Percentiles rank a stretch among this genome's conserved stretches.
Evolutionary conservation across 305 asterid species (phyloP).

Genomic region (Petunia hybrid): DNA sequence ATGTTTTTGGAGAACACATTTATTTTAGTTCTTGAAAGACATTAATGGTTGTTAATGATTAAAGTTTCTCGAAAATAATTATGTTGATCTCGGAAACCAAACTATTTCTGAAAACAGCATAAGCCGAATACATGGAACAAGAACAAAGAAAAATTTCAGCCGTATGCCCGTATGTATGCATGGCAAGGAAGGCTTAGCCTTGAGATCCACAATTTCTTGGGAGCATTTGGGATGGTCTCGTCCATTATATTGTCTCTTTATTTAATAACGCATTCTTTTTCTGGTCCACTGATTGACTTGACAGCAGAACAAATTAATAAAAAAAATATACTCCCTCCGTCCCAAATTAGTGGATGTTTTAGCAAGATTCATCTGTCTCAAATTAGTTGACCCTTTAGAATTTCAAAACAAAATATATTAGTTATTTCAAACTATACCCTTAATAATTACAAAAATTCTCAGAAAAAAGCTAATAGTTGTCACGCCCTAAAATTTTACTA

Average conservation of each 20-base stretch:
- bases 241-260: not conserved
- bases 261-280: too few relatives aligned
- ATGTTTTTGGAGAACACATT: not conserved
- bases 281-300: not conserved
- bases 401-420: too few relatives aligned
- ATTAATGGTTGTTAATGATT: not conserved
- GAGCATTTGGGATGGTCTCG: not conserved
- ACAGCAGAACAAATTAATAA: too few relatives aligned
- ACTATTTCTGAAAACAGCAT: not conserved
- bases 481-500: too few relatives aligned
- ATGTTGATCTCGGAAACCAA: not conserved
- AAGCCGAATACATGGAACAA: not conserved
- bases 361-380: too few relatives aligned
- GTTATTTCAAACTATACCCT: too few relatives aligned
- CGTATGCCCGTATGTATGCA: not conserved
- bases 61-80: not conserved
- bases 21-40: too few relatives aligned
- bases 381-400: too few relatives aligned
- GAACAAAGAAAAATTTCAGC: not conserved
- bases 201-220: not conserved
- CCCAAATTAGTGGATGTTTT: not conserved
- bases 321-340: not conserved
- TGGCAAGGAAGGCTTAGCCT: not conserved
- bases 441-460: too few relatives aligned
- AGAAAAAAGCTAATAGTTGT: too few relatives aligned